These are phyloP conservation scores for Coemansia sp. DNA, from an alignment of 192 early-diverging fungal genomes.

Conservation along the genomic window DNA sequence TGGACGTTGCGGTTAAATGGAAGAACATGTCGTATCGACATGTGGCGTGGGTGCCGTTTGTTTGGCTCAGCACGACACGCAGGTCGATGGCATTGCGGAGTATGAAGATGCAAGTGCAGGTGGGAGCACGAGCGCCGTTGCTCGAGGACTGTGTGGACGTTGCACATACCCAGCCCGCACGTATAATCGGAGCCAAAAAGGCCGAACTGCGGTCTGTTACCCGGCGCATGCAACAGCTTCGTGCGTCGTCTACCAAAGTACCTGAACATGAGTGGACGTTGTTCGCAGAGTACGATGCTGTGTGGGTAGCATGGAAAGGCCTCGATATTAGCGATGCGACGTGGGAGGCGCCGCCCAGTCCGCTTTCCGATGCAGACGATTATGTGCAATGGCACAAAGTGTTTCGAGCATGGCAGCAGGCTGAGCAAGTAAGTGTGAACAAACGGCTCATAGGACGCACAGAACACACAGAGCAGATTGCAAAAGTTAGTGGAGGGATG, in stretches of 20 bases:
- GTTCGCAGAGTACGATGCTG: constrained; percentile 7
- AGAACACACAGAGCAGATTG: constrained; percentile 51
- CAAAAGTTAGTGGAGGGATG: constrained; percentile 73
- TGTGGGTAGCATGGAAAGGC: constrained; percentile 31
- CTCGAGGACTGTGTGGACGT: constrained; percentile 11
- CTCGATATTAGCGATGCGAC: constrained; percentile 19
- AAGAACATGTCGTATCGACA: constrained; percentile 32
- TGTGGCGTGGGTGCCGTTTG: constrained; percentile 38
- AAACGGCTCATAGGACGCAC: neutral
- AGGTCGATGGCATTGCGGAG: constrained; percentile 4
- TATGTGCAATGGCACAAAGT: constrained; percentile 20
- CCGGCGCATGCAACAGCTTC: constrained; percentile 5
- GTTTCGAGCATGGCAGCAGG: constrained; percentile 16
- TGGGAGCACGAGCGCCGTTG: neutral
- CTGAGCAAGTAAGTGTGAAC: constrained; percentile 24
- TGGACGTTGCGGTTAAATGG: constrained; percentile 39
- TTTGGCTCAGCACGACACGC: constrained; percentile 19
- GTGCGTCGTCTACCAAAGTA: neutral
- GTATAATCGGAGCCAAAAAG: constrained; percentile 11
- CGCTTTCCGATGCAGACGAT: constrained; percentile 11
- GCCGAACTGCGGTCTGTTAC: neutral
- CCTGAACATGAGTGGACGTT: constrained; percentile 4
- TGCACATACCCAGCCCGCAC: neutral
- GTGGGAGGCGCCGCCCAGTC: constrained; percentile 43
- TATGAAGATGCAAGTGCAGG: constrained; percentile 2